Evolutionary conservation across 306 rosid species (phyloP).

Genomic region (Malus asiatica): DNA sequence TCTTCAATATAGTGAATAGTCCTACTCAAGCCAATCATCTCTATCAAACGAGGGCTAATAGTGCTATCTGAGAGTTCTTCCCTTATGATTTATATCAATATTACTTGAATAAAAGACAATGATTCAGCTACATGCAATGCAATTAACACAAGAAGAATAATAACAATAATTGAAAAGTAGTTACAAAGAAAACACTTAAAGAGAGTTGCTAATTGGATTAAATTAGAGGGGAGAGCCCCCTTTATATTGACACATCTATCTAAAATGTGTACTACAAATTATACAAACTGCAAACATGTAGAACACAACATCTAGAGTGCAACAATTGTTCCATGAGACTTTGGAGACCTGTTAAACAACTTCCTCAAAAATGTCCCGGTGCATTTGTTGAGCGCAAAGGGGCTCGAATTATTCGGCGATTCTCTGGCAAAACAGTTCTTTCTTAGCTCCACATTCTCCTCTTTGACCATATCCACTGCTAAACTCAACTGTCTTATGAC

Average conservation of each 20-base stretch:
- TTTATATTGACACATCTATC: not conserved
- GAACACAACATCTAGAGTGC: conserved; percentile 31
- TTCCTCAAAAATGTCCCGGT: conserved; percentile 39
- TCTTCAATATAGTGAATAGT: too few relatives aligned
- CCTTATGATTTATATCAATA: not conserved
- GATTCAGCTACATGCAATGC: conserved; percentile 5
- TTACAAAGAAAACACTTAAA: not conserved
- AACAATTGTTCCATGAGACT: conserved; percentile 30
- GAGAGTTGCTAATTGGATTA: not conserved
- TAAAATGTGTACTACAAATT: conserved; percentile 13
- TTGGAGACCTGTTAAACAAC: conserved; percentile 36
- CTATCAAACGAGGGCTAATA: too few relatives aligned
- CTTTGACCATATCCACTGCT: conserved; percentile 59
- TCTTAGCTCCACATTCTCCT: conserved; percentile 60
- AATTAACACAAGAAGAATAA: not conserved
- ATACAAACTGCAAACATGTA: conserved; percentile 6
- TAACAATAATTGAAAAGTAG: not conserved
- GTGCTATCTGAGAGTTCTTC: too few relatives aligned
- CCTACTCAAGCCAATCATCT: too few relatives aligned
- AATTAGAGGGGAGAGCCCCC: not conserved
- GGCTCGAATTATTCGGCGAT: conserved; percentile 33
- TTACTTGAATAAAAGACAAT: not conserved
- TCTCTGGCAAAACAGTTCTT: conserved; percentile 32
- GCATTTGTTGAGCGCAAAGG: conserved; percentile 44
- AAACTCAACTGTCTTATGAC: conserved; percentile 70